These are phyloP conservation scores for Bruguiera hainesii DNA, from an alignment of 441 rosid genomes.

Conservation along the genomic window DNA sequence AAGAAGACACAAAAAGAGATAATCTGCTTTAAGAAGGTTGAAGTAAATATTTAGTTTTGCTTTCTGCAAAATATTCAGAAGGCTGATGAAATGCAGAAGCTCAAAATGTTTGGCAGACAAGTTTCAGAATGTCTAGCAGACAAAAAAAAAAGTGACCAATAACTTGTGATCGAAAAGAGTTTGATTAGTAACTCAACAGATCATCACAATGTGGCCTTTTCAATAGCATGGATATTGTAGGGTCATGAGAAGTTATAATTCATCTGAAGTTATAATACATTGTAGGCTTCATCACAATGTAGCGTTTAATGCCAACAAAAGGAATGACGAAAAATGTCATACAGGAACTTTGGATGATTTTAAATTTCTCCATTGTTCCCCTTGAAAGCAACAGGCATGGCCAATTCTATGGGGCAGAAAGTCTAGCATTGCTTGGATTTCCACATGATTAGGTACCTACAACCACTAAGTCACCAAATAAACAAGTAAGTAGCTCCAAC, in stretches of 20 bases:
- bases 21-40: not conserved
- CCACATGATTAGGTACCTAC: slow-evolving; percentile 83
- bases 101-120: not conserved
- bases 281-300: too few relatives aligned
- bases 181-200: too few relatives aligned
- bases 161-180: too few relatives aligned
- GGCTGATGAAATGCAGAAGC: not conserved
- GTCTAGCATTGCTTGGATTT: slow-evolving; percentile 79
- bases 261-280: not conserved
- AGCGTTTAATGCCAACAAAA: not conserved
- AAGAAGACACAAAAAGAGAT: not conserved
- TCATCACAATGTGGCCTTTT: too few relatives aligned
- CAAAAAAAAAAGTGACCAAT: not conserved
- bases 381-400: slow-evolving; percentile 74
- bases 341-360: slow-evolving; percentile 70
- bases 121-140: not conserved
- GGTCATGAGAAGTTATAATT: slow-evolving; percentile 3
- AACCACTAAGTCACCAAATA: slow-evolving; percentile 58
- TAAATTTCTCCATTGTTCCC: slow-evolving; percentile 60
- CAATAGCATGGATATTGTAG: not conserved
- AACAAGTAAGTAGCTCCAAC: slow-evolving; percentile 26
- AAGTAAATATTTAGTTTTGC: not conserved
- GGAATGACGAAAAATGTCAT: slow-evolving; percentile 10
- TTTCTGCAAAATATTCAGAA: not conserved
- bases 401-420: slow-evolving; percentile 86